Conservation (phyloP, 352 stramenopile genomes). For the Hyaloperonospora brassicae region DNA sequence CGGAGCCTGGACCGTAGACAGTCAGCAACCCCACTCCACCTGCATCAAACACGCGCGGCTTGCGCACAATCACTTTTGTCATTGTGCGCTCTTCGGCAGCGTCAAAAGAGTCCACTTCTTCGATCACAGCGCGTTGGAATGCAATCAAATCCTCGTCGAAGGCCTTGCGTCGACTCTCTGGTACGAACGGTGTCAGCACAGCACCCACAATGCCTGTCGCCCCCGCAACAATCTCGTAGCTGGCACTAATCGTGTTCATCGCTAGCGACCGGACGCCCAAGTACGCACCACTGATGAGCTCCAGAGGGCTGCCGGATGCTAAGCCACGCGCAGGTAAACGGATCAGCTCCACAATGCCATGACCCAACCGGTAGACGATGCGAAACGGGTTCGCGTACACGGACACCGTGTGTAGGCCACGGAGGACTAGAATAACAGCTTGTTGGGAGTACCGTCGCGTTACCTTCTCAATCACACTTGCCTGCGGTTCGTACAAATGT, state of each 20-base stretch:
- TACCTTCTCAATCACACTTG: slow-evolving; percentile 66
- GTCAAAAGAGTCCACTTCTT: slow-evolving; percentile 83
- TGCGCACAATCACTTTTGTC: slow-evolving; percentile 81
- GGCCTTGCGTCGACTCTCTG: slow-evolving; percentile 58
- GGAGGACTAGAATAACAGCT: slow-evolving; percentile 75
- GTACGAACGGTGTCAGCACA: slow-evolving; percentile 59
- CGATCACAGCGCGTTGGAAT: slow-evolving; percentile 82
- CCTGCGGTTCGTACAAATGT: slow-evolving; percentile 76
- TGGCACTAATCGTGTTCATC: slow-evolving; percentile 86
- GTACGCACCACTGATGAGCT: slow-evolving; percentile 78
- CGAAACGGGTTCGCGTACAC: slow-evolving; percentile 85
- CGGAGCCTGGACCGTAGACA: slow-evolving; percentile 76
- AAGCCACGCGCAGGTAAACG: slow-evolving; percentile 69
- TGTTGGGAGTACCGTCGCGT: slow-evolving; percentile 79
- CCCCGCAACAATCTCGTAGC: slow-evolving; percentile 82
- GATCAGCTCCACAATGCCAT: slow-evolving; percentile 75
- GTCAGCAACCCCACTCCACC: slow-evolving; percentile 67
- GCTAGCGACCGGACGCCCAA: slow-evolving; percentile 75
- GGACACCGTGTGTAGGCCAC: slow-evolving; percentile 77
- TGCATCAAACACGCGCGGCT: slow-evolving; percentile 74
- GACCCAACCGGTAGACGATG: slow-evolving; percentile 78
- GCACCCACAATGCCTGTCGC: slow-evolving; percentile 67
- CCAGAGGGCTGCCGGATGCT: slow-evolving; percentile 72
- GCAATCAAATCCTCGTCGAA: slow-evolving; percentile 81
- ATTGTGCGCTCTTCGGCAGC: slow-evolving; percentile 81